Percentiles rank a stretch among this genome's conserved stretches.
Evolutionary conservation across 1,284 basidiomycete species (phyloP).

Genomic region (Thecaphora thlaspeos): DNA sequence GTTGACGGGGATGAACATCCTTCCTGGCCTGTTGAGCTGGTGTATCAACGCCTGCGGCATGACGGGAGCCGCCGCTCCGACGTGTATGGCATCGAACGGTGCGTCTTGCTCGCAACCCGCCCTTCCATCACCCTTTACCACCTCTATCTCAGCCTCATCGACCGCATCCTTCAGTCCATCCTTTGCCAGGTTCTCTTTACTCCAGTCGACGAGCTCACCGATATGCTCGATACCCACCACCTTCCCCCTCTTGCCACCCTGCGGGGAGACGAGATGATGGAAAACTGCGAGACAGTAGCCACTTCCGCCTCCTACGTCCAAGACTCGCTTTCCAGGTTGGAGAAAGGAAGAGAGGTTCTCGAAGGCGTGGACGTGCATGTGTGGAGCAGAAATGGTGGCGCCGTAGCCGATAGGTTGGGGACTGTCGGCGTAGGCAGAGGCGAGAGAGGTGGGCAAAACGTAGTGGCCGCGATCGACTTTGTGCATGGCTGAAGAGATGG

Average conservation of each 20-base stretch:
- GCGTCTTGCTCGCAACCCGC: constrained; percentile 61
- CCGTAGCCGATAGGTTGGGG: constrained; percentile 79
- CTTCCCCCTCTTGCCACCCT: constrained; percentile 58
- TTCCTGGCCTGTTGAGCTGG: constrained; percentile 73
- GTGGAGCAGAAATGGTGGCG: constrained; percentile 86
- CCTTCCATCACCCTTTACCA: constrained; percentile 79
- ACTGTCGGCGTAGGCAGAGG: constrained; percentile 69
- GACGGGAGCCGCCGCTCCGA: constrained; percentile 74
- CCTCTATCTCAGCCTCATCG: constrained; percentile 64
- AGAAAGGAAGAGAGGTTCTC: constrained; percentile 73
- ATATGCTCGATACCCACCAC: constrained; percentile 93
- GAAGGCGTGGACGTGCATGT: constrained; percentile 78
- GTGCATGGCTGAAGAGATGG: constrained; percentile 40
- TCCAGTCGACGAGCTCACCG: constrained; percentile 62
- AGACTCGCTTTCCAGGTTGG: constrained; percentile 69
- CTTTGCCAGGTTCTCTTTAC: constrained; percentile 67
- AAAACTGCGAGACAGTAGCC: constrained; percentile 53
- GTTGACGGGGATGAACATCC: constrained; percentile 93
- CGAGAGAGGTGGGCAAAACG: constrained; percentile 59
- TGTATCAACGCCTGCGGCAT: constrained; percentile 70
- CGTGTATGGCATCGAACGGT: constrained; percentile 87
- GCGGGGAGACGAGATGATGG: constrained; percentile 40
- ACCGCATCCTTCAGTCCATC: constrained; percentile 69
- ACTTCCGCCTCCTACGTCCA: constrained; percentile 66
- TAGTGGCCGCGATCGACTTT: constrained; percentile 63